Evolutionary conservation across 192 early-diverging fungal species (phyloP).

Genomic region (Martensiomyces pterosporus): DNA sequence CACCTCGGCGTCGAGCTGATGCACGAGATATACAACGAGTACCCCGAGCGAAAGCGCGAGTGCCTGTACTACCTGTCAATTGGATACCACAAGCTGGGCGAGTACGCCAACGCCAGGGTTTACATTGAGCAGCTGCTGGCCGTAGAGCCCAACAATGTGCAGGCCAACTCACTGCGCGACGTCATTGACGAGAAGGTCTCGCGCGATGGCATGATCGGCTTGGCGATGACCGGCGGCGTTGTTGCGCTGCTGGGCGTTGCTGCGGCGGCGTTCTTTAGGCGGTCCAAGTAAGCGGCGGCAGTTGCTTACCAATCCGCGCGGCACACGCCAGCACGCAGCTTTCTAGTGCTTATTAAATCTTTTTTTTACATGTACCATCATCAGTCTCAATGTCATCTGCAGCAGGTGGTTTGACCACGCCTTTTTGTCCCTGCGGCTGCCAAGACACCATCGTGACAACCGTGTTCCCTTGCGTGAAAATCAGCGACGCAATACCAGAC

Average conservation of each 20-base stretch:
- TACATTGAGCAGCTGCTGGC: constrained; percentile 79
- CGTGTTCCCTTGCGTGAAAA: no score
- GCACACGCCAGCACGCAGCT: no score
- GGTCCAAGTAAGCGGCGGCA: no score
- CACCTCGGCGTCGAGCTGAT: constrained; percentile 69
- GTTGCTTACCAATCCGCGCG: no score
- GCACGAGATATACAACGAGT: constrained; percentile 83
- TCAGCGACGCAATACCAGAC: no score
- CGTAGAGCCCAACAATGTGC: constrained; percentile 79
- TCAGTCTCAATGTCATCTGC: no score
- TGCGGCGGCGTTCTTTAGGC: constrained; percentile 45
- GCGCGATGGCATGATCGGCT: constrained; percentile 79
- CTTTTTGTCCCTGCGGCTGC: no score
- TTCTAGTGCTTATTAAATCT: no score
- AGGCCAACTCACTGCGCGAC: constrained; percentile 64
- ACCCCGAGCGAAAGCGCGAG: constrained; percentile 80
- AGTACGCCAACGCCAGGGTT: constrained; percentile 76
- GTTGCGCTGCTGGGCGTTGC: constrained; percentile 63
- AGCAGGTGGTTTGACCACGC: no score
- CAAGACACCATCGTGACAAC: no score
- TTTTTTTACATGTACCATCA: no score
- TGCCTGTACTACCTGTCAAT: constrained; percentile 93
- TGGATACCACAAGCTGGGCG: constrained; percentile 87
- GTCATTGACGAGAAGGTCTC: constrained; percentile 82
- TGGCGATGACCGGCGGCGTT: constrained; percentile 80